These are phyloP conservation scores for Nakazawaea laoshanensis DNA, from an alignment of 805 yeast genomes.

Conservation along the genomic window DNA sequence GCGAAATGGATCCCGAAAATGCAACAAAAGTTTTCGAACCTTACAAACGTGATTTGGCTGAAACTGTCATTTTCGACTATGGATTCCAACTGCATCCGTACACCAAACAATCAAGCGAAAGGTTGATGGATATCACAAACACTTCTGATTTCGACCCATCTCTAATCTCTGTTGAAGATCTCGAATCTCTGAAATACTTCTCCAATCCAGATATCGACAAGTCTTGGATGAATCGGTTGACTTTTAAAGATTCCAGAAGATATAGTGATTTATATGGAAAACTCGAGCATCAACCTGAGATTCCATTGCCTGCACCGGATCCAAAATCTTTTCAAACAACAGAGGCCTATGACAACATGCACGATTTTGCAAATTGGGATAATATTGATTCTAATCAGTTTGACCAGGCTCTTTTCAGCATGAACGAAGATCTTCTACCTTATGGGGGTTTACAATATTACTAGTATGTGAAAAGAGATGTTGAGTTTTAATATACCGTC, in stretches of 20 bases:
- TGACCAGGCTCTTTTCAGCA: too few species aligned
- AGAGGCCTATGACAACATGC: too few species aligned
- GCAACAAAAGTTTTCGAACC: constrained; percentile 1
- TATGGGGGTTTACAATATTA: too few species aligned
- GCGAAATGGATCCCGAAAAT: not conserved
- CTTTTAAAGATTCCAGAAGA: not conserved
- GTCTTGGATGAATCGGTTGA: constrained; percentile 3
- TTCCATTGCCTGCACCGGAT: too few species aligned
- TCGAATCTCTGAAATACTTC: not conserved
- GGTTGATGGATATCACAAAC: not conserved
- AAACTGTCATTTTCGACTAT: not conserved
- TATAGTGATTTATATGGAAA: constrained; percentile 1
- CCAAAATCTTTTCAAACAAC: too few species aligned
- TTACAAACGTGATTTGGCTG: not conserved
- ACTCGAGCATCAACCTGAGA: too few species aligned
- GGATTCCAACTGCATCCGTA: constrained; percentile 1
- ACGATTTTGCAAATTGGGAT: too few species aligned
- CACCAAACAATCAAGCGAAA: constrained; percentile 1
- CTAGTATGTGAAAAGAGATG: too few species aligned
- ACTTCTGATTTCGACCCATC: too few species aligned
- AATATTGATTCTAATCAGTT: too few species aligned
- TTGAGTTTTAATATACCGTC: too few species aligned
- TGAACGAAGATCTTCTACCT: too few species aligned
- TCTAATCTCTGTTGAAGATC: not conserved
- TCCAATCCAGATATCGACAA: constrained; percentile 3